Evolutionary conservation across 2,329 filamentous ascomycete genomes (phyloP).

Genomic region (Bipolaris oryzae): DNA sequence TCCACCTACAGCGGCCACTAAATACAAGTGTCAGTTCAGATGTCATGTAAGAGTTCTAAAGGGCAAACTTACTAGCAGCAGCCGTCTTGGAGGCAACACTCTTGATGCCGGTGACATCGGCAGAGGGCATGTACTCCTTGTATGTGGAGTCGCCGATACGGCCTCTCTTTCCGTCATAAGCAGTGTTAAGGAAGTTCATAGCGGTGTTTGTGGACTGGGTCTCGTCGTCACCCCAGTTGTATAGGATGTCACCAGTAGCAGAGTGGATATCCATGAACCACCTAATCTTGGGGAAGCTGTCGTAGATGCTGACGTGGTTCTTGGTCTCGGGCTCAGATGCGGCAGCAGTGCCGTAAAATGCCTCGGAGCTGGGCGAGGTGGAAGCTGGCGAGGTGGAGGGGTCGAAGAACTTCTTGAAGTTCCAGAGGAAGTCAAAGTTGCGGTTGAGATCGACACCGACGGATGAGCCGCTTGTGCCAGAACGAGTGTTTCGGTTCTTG

Average conservation of each 20-base stretch:
- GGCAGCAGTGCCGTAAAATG: slow-evolving; percentile 59
- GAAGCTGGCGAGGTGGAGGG: slow-evolving; percentile 50
- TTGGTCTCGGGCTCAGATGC: slow-evolving; percentile 64
- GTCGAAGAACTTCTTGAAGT: slow-evolving; percentile 57
- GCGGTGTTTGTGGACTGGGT: slow-evolving; percentile 54
- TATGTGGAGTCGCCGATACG: slow-evolving; percentile 60
- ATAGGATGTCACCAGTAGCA: slow-evolving; percentile 59
- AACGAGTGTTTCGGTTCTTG: slow-evolving; percentile 51
- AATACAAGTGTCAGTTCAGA: background rate
- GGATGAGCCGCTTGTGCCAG: slow-evolving; percentile 34
- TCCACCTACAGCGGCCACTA: slow-evolving; percentile 48
- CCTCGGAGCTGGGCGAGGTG: slow-evolving; percentile 53
- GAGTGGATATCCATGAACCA: slow-evolving; percentile 68
- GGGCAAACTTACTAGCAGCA: slow-evolving; percentile 25
- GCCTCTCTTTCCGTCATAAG: slow-evolving; percentile 60
- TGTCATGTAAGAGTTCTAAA: background rate
- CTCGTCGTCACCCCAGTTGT: slow-evolving; percentile 64
- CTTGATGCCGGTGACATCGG: slow-evolving; percentile 44
- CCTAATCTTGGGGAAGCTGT: slow-evolving; percentile 56
- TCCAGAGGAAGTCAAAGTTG: slow-evolving; percentile 62
- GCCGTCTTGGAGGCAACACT: slow-evolving; percentile 42
- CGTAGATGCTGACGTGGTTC: slow-evolving; percentile 60
- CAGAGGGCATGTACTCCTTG: slow-evolving; percentile 50
- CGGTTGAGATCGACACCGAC: slow-evolving; percentile 47
- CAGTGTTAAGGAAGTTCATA: slow-evolving; percentile 61